phyloP scores from a whole-genome alignment of 176 grass and related monocot species.

The Ensete glaucum region DNA sequence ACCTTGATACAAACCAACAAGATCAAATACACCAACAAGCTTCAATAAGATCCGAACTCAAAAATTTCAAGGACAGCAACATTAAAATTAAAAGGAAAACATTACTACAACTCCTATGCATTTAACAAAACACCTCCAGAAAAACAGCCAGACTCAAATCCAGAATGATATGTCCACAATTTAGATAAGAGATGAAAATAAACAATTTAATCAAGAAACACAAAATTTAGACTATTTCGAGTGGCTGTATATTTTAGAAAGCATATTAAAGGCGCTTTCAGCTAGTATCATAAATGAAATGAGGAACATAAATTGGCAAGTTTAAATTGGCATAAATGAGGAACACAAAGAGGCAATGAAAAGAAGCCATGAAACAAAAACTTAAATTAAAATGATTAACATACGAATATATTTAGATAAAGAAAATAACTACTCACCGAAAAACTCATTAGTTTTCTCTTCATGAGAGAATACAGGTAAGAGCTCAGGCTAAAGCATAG shows the following conservation, averaged over 20 bases:
- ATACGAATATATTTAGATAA: neutral
- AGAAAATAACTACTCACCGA: constrained; percentile 38
- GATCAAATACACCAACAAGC: too few relatives aligned
- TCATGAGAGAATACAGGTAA: constrained; percentile 73
- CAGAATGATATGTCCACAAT: too few relatives aligned
- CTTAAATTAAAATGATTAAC: neutral
- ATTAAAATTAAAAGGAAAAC: too few relatives aligned
- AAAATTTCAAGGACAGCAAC: too few relatives aligned
- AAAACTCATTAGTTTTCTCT: constrained; percentile 64
- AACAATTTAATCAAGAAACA: neutral
- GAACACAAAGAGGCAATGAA: neutral
- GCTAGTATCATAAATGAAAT: neutral
- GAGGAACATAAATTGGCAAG: neutral
- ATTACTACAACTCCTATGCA: too few relatives aligned
- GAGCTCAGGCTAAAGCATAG: constrained; percentile 73
- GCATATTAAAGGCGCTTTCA: neutral
- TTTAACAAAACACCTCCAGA: too few relatives aligned
- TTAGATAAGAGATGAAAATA: too few relatives aligned
- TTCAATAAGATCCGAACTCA: too few relatives aligned
- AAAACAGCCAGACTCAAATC: too few relatives aligned
- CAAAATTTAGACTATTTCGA: neutral
- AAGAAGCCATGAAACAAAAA: neutral
- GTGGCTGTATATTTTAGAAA: neutral
- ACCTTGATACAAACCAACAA: too few relatives aligned
- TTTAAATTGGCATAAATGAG: neutral